These are phyloP conservation scores for Scytalidium sp. DNA, from an alignment of 2,329 filamentous ascomycete species.

Conservation along the genomic window DNA sequence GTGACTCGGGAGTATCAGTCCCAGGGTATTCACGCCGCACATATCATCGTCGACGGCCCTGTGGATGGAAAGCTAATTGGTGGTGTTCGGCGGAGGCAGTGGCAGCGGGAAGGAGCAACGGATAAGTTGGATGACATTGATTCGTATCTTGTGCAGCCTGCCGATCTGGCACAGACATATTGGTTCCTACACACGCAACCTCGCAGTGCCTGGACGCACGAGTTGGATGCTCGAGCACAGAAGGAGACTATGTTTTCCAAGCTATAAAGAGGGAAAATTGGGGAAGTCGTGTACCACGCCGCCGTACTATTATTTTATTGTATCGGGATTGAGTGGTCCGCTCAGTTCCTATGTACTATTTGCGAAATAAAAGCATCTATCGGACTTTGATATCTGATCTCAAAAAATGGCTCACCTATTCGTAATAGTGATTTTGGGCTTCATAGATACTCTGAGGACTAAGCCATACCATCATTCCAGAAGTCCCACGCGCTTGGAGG, in stretches of 20 bases:
- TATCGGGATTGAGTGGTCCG: too few relatives aligned
- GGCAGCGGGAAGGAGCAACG: conserved; percentile 36
- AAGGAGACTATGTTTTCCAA: conserved; percentile 20
- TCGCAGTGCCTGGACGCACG: conserved; percentile 72
- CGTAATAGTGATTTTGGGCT: too few relatives aligned
- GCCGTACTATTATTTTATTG: too few relatives aligned
- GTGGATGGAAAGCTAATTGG: conserved; percentile 35
- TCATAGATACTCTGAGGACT: too few relatives aligned
- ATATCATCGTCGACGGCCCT: conserved; percentile 77
- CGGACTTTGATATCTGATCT: too few relatives aligned
- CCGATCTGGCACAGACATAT: conserved; percentile 77
- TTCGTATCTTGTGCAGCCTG: conserved; percentile 14
- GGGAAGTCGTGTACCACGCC: too few relatives aligned
- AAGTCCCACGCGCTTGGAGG: too few relatives aligned
- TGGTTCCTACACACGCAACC: conserved; percentile 81
- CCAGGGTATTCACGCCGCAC: conserved; percentile 75
- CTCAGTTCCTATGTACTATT: too few relatives aligned
- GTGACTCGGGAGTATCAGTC: conserved; percentile 79
- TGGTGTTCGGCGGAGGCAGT: conserved; percentile 41
- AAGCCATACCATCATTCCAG: too few relatives aligned
- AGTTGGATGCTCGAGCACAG: conserved; percentile 64
- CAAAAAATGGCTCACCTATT: too few relatives aligned
- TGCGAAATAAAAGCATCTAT: too few relatives aligned
- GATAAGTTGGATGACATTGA: conserved; percentile 14
- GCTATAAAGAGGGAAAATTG: conserved; percentile 3